Conservation (phyloP, 257 asterid genomes). For the Jacaranda copaia region DNA sequence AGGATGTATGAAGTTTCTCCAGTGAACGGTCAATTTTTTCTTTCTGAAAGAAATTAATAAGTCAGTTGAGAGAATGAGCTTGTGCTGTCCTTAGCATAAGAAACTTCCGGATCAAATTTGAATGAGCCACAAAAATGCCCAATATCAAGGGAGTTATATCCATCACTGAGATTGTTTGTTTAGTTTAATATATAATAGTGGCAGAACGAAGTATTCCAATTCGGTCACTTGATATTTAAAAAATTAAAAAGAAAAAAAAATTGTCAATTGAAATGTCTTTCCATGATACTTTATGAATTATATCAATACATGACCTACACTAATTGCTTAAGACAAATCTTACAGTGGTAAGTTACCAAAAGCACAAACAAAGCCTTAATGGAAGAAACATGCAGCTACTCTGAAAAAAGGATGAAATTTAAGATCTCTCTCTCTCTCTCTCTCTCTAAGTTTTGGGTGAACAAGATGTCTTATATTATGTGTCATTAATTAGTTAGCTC, state of each 20-base stretch:
- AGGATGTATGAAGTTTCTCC: conserved; percentile 86
- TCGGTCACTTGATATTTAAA: too few species aligned
- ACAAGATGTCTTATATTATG: too few species aligned
- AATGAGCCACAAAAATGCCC: background rate
- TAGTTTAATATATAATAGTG: background rate
- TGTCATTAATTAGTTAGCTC: too few species aligned
- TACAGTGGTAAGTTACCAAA: too few species aligned
- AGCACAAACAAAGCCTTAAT: too few species aligned
- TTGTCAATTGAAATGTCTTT: background rate
- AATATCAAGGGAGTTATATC: background rate
- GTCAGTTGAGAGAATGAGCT: conserved; percentile 28
- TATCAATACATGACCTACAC: background rate
- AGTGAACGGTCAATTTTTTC: conserved; percentile 78
- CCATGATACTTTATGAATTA: background rate
- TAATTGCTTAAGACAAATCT: too few species aligned
- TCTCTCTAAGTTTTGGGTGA: too few species aligned
- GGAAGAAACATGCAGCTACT: too few species aligned
- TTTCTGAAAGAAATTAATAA: conserved; percentile 58
- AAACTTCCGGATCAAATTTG: background rate
- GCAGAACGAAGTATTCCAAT: background rate
- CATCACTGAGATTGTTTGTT: background rate
- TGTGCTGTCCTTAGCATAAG: background rate
- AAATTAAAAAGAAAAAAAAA: too few species aligned
- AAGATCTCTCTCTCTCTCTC: too few species aligned
- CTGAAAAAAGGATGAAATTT: too few species aligned